A percentile compares a stretch with the other conserved stretches of the same genome.
These are phyloP conservation scores for Coffea eugenioides DNA, from an alignment of 257 asterid genomes.

Conservation along the genomic window DNA sequence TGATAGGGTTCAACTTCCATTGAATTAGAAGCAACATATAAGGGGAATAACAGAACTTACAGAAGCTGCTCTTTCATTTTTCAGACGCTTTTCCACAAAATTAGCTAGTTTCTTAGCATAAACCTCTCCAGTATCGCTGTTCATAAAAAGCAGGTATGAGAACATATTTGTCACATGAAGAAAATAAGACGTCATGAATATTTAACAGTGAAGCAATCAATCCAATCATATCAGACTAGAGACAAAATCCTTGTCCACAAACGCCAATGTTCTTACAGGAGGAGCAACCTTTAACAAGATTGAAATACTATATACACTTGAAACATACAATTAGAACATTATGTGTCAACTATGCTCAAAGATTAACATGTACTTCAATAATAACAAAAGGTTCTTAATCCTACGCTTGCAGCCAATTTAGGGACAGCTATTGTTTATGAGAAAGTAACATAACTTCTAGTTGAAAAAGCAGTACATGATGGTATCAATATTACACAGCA, in stretches of 20 bases:
- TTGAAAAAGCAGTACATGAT: neutral
- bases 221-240: neutral
- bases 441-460: neutral
- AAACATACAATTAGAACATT: neutral
- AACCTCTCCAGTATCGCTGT: slow-evolving; percentile 92
- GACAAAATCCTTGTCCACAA: neutral
- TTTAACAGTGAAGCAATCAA: neutral
- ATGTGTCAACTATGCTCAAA: neutral
- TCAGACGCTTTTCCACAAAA: slow-evolving; percentile 92
- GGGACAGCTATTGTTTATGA: neutral
- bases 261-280: neutral
- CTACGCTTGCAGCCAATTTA: neutral
- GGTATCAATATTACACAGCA: neutral
- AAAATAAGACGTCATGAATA: neutral
- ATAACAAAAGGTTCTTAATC: neutral
- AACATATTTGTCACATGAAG: neutral
- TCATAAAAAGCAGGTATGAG: slow-evolving; percentile 13
- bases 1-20: neutral
- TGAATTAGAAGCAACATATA: slow-evolving; percentile 9
- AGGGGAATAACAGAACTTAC: slow-evolving; percentile 48
- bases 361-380: neutral
- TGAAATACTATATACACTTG: neutral
- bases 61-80: slow-evolving; percentile 94
- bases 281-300: neutral
- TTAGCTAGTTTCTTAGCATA: slow-evolving; percentile 87